Conservation (phyloP, 1,284 basidiomycete genomes). For the Ceratobasidium sp. region DNA sequence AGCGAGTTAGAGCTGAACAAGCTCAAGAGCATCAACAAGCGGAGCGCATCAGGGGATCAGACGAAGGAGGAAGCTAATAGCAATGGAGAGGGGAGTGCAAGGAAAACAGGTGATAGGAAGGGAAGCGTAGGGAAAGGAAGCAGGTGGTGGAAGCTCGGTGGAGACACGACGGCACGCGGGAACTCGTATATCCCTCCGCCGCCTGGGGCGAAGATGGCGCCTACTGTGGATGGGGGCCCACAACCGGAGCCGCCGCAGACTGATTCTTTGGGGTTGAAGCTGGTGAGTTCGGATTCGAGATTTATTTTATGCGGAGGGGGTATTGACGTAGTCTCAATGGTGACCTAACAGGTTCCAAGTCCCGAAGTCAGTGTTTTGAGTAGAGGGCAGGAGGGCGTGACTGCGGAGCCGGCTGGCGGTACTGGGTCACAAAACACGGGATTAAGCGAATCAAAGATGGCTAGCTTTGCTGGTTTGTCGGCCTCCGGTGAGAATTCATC, state of each 20-base stretch:
- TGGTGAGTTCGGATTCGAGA: background rate
- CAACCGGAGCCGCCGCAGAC: background rate
- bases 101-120: background rate
- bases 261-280: constrained; percentile 2
- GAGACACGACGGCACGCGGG: constrained; percentile 2
- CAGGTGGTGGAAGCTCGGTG: background rate
- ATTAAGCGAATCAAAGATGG: too few species aligned
- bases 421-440: background rate
- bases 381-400: too few species aligned
- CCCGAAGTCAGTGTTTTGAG: too few species aligned
- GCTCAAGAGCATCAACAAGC: background rate
- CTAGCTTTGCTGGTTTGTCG: too few species aligned
- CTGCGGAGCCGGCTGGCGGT: too few species aligned
- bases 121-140: background rate
- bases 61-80: background rate
- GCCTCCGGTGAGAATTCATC: too few species aligned
- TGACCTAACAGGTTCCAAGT: constrained; percentile 1
- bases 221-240: background rate
- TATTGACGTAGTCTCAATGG: background rate
- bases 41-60: background rate
- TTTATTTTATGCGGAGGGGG: background rate
- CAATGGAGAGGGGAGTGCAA: background rate
- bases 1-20: constrained; percentile 31
- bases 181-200: constrained; percentile 25
- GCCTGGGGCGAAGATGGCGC: constrained; percentile 13